Evolutionary conservation across 139 green algal species (phyloP), one percentile per base, ranked within the genome.

Genomic region (Picochlorum sp.): DNA sequence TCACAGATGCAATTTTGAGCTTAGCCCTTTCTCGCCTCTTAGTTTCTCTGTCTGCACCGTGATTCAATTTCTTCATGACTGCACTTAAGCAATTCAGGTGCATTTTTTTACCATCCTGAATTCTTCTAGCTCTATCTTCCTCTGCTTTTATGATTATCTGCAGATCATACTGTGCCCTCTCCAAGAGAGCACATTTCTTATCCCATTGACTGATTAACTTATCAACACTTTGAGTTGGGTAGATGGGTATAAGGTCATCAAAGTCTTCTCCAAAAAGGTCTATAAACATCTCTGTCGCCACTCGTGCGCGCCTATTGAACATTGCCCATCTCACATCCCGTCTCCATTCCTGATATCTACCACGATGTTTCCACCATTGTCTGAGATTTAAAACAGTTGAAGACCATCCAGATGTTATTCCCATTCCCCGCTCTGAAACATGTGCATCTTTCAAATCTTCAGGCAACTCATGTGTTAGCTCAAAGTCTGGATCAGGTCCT

Each of bases 241-340:
- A 75, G 31, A 75, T 70, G 35, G 67, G 67, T 12, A 75, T 61
- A 44, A 75, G 64, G 36, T 32, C 32, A 28, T 69, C 61, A 31
- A 75, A 66, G 44, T 75, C 67, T 16, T 67, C 24, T 13, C 67
- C 67, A 65, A 75, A 75, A 10, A 75, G 53, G 28, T 65, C 55
- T 16, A 10, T 45, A 14, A 75, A 73, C 59, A 68, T 64, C 33
- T 73, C 60, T 8, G 66, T 68, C 14, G 66, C 66, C 5, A 53
- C 50, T 13, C 59, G 66, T 33, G 66, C 59, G 9, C 66, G 66
- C 41, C 61, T 63, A 52, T 73, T 63, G 50, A 69, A 73, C 50
- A 68, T 73, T 5, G 66, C 66, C 66, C 66, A 73, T 26, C 40
- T 49, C 25, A 68, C 66, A 53, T 73, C 66, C 16, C 66, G 57